Evolutionary conservation across 257 asterid genomes (phyloP), one percentile per base, ranked within the genome.

Genomic region (Nicotiana noctiflora): DNA sequence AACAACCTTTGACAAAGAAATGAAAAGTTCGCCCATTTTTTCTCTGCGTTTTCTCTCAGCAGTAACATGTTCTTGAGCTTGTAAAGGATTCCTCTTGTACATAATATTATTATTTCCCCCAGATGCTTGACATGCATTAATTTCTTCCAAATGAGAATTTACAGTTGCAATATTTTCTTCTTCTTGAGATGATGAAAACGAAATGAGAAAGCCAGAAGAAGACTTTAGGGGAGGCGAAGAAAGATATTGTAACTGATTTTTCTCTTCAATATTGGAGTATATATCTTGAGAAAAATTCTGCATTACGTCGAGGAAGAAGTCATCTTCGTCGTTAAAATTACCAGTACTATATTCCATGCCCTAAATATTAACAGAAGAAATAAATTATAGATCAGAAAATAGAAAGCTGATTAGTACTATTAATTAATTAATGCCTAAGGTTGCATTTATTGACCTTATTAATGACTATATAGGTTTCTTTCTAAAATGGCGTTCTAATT

Each of bases 41-140:
- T 88, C 86, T 0, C 94, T 87, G 9, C 93, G 93, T 66, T 84
- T 92, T 84, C 97, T 90, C 86, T 92, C 94, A 2, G 93, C 87
- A 52, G 85, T 8, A 25, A 89, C 85, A 77, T 92, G 97, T n/a
- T 87, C 86, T 12, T 83, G 91, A 68, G 96, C 96, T 82, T 91
- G 93, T 76, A 34, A 34, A 1, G 87, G 83, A 44, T 77, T 87
- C 78, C 93, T 84, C 64, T 53, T 68, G 5, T 70, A 40, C 32
- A 40, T 68, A n/a, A 2, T 14, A 72, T 72, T 72, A 55, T 5
- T 55, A 1, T 19, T 27, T 11, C 19, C 60, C 60, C 59, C 60
- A 44, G 9, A 44, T 46, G 37, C 23, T 46, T 72, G 78, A 14
- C 60, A 46, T 23, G 78, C 44, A 74, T 23, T 74, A 8, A 40